Percentiles rank a stretch among this genome's conserved stretches.
Evolutionary conservation across 1,284 basidiomycete genomes (phyloP).

Genomic region (Ustilago xerochloae): DNA sequence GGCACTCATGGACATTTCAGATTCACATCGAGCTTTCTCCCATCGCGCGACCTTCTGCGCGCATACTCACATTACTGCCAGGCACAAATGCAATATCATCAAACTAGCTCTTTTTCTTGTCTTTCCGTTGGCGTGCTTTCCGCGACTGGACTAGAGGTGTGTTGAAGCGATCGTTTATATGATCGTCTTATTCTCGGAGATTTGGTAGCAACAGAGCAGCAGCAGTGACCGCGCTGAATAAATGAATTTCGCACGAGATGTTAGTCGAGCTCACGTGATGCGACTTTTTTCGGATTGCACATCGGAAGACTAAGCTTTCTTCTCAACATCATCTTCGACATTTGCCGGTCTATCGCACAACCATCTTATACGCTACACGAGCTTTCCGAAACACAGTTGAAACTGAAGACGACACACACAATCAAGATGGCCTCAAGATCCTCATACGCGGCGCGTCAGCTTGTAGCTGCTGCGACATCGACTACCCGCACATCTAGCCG

Average conservation of each 20-base stretch:
- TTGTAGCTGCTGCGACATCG: slow-evolving; percentile 8
- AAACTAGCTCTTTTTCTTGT: too few relatives aligned
- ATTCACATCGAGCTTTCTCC: not conserved
- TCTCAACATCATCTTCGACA: slow-evolving; percentile 8
- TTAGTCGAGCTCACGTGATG: slow-evolving; percentile 27
- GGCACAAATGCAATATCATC: too few relatives aligned
- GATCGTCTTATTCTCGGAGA: too few relatives aligned
- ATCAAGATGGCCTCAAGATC: slow-evolving; percentile 25
- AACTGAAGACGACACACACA: not conserved
- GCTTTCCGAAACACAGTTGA: not conserved
- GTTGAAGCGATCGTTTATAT: too few relatives aligned
- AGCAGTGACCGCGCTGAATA: not conserved
- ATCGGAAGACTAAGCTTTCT: slow-evolving; percentile 21
- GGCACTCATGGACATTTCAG: slow-evolving; percentile 5
- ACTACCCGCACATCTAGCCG: slow-evolving; percentile 16
- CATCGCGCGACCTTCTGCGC: not conserved
- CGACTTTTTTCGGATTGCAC: slow-evolving; percentile 17
- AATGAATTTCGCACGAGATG: slow-evolving; percentile 24
- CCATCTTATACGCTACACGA: not conserved
- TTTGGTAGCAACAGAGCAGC: not conserved
- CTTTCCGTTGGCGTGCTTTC: too few relatives aligned
- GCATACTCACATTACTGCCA: too few relatives aligned
- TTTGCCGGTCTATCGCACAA: not conserved
- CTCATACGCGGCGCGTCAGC: slow-evolving; percentile 12
- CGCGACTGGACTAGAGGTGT: too few relatives aligned